Evolutionary conservation across 176 grass and related monocot species (phyloP), one percentile per base, ranked within the genome.

Genomic region (Calamus simplicifolius): DNA sequence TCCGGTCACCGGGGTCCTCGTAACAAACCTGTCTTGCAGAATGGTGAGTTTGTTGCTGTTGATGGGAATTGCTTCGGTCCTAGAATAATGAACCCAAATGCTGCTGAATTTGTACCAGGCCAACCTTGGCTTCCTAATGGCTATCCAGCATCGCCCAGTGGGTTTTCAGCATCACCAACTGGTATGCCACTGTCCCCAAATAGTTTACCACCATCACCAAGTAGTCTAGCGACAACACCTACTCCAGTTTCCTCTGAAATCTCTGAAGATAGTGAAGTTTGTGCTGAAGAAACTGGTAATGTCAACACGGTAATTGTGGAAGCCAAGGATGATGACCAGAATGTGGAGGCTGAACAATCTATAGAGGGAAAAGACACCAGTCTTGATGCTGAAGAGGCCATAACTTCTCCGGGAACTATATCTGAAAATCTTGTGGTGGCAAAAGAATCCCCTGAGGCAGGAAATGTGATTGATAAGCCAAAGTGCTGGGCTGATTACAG

Each of bases 41-140:
- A 82, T 58, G 81, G 83, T 27, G 92, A 91, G 10, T 16, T 55
- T 75, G 51, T 67, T 16, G 57, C 74, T 69, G 74, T 51, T 61
- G 90, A 95, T 63, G 74, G 71, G 76, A 81, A 68, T 48, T 64
- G 67, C 56, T 89, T 69, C 58, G 19, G 65, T 38, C 58, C 79
- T 69, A 97, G 50, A 68, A 58, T 80, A 76, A 96, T 97, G 92
- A 97, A 97, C 30, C 92, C 92, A 60, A 80, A 97, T 30, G 92
- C 87, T 25, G 75, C 75, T 0, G 92, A 97, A 66, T 97, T 97
- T 75, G 73, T 91, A 19, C 92, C 92, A 53, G 66, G 78, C 70
- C 87, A 97, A 63, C 75, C 77, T 69, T 78, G 55, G 78, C 77
- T 69, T 67, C 61, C 75, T 80, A 81, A 86, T 74, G 81, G 72